Percentiles rank a stretch among this genome's conserved stretches.
phyloP scores from a whole-genome alignment of 2,329 filamentous ascomycete species.

The Anthostomella pinea region DNA sequence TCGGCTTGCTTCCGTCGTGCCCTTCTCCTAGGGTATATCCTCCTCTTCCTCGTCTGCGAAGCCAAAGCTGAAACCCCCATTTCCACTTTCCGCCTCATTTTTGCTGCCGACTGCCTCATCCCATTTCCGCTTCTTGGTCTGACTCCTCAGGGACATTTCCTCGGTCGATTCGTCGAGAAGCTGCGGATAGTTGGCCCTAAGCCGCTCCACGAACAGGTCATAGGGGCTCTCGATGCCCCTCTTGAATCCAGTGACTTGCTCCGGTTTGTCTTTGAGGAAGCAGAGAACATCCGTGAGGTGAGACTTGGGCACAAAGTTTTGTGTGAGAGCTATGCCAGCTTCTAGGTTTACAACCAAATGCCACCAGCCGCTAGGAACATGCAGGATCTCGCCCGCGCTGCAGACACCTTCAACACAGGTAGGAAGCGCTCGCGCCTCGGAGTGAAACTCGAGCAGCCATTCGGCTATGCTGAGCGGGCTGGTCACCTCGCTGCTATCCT shows the following conservation, averaged over 20 bases:
- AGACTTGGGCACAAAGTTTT: conserved; percentile 85
- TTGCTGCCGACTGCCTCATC: conserved; percentile 67
- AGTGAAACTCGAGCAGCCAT: conserved; percentile 88
- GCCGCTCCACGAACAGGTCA: conserved; percentile 67
- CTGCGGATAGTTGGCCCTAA: conserved; percentile 62
- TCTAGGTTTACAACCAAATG: conserved; percentile 91
- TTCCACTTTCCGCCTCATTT: conserved; percentile 34
- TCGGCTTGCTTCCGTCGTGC: too few relatives aligned
- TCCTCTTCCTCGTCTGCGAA: conserved; percentile 48
- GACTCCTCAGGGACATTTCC: conserved; percentile 60
- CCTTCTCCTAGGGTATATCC: conserved; percentile 44
- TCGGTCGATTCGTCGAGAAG: conserved; percentile 64
- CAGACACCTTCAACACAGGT: conserved; percentile 88
- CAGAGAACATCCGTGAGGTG: conserved; percentile 73
- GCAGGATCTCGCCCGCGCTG: conserved; percentile 76
- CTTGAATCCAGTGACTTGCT: conserved; percentile 85
- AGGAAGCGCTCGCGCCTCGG: conserved; percentile 69
- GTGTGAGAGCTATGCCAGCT: conserved; percentile 81
- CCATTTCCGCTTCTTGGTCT: conserved; percentile 79
- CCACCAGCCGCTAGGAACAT: conserved; percentile 96
- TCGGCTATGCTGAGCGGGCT: conserved; percentile 94
- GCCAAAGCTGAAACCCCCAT: conserved; percentile 51
- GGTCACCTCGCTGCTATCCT: conserved; percentile 89
- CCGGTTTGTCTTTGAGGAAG: conserved; percentile 77
- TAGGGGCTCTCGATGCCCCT: conserved; percentile 70